Conservation (phyloP, 202 grass and related monocot genomes). For the Musa balbisiana region DNA sequence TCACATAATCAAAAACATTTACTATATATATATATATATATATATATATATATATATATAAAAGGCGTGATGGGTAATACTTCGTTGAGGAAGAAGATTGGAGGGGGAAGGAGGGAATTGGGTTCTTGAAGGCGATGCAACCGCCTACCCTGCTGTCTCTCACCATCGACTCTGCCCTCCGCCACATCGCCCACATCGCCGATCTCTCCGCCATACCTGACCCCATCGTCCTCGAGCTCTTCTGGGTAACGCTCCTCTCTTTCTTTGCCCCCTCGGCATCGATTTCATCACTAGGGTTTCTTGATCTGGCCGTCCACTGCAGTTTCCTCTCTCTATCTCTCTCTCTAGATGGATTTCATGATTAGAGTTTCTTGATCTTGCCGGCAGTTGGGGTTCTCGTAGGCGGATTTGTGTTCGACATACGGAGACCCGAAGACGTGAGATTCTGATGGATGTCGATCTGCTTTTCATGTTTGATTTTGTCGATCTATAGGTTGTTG, state of each 20-base stretch:
- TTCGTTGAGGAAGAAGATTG: not conserved
- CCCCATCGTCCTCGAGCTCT: constrained; percentile 82
- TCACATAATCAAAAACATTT: no score
- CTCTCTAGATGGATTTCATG: no score
- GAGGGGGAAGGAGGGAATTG: constrained; percentile 10
- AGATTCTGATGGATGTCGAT: not conserved
- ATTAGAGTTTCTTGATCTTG: not conserved
- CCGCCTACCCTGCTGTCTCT: constrained; percentile 77
- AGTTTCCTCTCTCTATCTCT: no score
- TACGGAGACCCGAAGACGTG: not conserved
- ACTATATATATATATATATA: no score
- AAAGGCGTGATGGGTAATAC: no score
- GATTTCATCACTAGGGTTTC: not conserved
- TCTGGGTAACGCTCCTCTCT: constrained; percentile 37
- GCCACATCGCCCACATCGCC: constrained; percentile 50
- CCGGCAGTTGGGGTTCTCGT: not conserved
- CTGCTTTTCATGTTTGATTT: not conserved
- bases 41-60: no score
- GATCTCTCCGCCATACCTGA: constrained; percentile 71
- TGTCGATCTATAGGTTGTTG: not conserved
- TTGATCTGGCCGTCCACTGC: not conserved
- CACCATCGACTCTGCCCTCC: constrained; percentile 63
- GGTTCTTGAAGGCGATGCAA: constrained; percentile 34
- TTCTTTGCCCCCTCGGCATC: no score
- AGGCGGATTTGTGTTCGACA: not conserved